Conservation (phyloP, 345 rosid species). For the Alliaria petiolata region DNA sequence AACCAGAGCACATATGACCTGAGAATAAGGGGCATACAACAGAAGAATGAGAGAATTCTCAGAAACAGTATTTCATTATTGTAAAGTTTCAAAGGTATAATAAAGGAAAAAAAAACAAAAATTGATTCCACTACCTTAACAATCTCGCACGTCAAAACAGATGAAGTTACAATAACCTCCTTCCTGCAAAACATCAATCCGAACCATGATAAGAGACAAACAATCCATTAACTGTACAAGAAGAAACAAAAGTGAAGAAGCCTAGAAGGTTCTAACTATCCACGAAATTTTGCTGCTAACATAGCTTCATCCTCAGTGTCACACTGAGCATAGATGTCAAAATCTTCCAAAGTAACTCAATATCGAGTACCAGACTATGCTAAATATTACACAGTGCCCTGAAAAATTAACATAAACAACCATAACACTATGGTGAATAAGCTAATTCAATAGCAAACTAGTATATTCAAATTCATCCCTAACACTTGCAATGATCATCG, state of each 20-base stretch:
- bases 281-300: background rate
- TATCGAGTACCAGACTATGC: background rate
- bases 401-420: background rate
- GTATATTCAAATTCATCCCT: background rate
- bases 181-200: slow-evolving; percentile 37
- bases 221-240: background rate
- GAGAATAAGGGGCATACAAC: background rate
- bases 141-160: slow-evolving; percentile 82
- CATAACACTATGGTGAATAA: background rate
- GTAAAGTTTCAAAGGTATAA: background rate
- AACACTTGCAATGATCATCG: slow-evolving; percentile 3
- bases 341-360: background rate
- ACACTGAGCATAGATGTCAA: background rate
- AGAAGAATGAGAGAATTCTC: background rate
- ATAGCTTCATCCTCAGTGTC: background rate
- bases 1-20: slow-evolving; percentile 77
- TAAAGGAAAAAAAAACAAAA: background rate
- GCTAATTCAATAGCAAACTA: background rate
- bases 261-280: background rate
- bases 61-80: background rate
- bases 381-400: background rate
- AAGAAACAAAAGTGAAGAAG: slow-evolving; percentile 6
- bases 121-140: slow-evolving; percentile 51
- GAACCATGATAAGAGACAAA: background rate
- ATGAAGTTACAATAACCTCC: slow-evolving; percentile 90